Evolutionary conservation across 768 basidiomycete genomes (phyloP).

Genomic region (Calvatia gigantea): DNA sequence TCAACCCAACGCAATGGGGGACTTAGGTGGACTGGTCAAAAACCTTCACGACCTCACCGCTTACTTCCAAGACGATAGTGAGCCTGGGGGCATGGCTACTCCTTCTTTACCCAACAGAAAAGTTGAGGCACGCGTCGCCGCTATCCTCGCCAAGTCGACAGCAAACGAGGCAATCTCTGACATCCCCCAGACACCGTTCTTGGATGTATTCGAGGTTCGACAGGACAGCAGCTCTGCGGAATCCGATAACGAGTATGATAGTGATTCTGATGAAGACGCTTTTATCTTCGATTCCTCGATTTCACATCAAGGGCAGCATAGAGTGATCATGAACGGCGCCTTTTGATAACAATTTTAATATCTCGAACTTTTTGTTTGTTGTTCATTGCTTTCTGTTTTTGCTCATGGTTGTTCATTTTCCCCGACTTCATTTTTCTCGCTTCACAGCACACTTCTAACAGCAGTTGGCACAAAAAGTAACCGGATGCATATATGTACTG

Average conservation of each 20-base stretch:
- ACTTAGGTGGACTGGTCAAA: constrained; percentile 75
- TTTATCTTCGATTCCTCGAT: constrained; percentile 60
- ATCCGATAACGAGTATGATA: constrained; percentile 46
- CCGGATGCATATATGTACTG: constrained; percentile 13
- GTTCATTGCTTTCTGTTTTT: background rate
- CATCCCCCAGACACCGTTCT: constrained; percentile 74
- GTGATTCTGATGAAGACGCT: constrained; percentile 52
- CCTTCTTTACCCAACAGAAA: constrained; percentile 51
- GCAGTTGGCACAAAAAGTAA: background rate
- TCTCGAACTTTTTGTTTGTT: background rate
- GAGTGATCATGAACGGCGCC: background rate
- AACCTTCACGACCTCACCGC: constrained; percentile 73
- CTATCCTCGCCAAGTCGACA: constrained; percentile 80
- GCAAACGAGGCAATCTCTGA: constrained; percentile 47
- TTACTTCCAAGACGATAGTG: constrained; percentile 59
- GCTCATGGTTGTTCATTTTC: background rate
- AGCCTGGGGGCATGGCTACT: constrained; percentile 20
- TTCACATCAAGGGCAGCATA: constrained; percentile 19
- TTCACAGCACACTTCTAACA: background rate
- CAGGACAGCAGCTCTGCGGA: constrained; percentile 40
- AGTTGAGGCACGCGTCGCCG: constrained; percentile 75
- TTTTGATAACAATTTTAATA: constrained; percentile 3
- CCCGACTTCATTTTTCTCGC: background rate
- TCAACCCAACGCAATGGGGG: constrained; percentile 44
- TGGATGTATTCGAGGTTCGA: constrained; percentile 69